These are phyloP conservation scores for Aspergillus tamarii DNA, from an alignment of 2,329 filamentous ascomycete species.

Conservation along the genomic window DNA sequence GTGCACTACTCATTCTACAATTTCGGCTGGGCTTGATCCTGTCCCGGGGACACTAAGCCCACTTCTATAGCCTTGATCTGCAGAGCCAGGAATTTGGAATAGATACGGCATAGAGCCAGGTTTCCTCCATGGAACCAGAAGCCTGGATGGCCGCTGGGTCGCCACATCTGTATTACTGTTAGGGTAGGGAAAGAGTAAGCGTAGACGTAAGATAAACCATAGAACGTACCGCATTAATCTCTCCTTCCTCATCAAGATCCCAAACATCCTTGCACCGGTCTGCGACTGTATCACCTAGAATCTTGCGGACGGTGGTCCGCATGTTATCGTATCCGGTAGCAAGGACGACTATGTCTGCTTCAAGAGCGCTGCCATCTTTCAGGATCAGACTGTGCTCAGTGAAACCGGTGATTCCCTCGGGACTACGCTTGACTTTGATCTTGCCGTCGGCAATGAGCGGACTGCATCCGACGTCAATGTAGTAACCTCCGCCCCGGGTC, in stretches of 20 bases:
- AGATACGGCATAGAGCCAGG: conserved; percentile 64
- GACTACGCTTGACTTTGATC: conserved; percentile 64
- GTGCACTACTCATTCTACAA: background rate
- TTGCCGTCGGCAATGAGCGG: conserved; percentile 60
- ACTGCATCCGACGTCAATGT: conserved; percentile 60
- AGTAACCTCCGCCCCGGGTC: conserved; percentile 59
- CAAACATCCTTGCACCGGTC: conserved; percentile 61
- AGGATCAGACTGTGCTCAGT: conserved; percentile 51
- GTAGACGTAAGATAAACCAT: too few species aligned
- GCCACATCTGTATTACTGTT: conserved; percentile 48
- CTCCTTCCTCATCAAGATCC: conserved; percentile 61
- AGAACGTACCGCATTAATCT: conserved; percentile 52
- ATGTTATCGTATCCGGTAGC: conserved; percentile 71
- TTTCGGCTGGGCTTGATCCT: background rate
- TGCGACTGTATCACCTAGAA: conserved; percentile 65
- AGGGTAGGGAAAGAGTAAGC: background rate
- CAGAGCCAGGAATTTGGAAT: conserved; percentile 56
- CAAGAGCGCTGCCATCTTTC: conserved; percentile 58
- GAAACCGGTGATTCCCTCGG: conserved; percentile 57
- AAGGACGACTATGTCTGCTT: conserved; percentile 66
- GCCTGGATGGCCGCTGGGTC: conserved; percentile 62
- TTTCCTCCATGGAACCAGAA: conserved; percentile 72
- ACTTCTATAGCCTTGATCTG: conserved; percentile 53
- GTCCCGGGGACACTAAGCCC: conserved; percentile 33
- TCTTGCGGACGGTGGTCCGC: conserved; percentile 62